Evolutionary conservation across 2,329 filamentous ascomycete species (phyloP).

Genomic region (Pseudogymnoascus verrucosus): DNA sequence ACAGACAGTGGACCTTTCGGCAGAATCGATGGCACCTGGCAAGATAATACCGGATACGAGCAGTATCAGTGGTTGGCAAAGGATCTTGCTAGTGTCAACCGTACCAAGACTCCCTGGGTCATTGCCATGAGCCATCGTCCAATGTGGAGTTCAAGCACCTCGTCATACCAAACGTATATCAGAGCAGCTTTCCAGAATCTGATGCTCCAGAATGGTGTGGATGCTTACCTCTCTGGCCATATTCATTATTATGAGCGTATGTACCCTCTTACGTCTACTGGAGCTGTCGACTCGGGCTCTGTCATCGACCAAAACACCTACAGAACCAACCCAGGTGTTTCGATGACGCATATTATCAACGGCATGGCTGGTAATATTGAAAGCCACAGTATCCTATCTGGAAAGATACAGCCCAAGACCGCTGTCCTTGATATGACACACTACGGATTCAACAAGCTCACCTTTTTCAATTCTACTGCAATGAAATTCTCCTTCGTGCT

Average conservation of each 20-base stretch:
- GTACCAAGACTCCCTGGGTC: slow-evolving; percentile 25
- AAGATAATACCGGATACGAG: slow-evolving; percentile 36
- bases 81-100: slow-evolving; percentile 23
- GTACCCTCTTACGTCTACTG: slow-evolving; percentile 31
- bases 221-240: slow-evolving; percentile 39
- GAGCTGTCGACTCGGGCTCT: slow-evolving; percentile 34
- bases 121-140: slow-evolving; percentile 38
- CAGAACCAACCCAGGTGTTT: slow-evolving; percentile 37
- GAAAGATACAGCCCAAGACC: slow-evolving; percentile 34
- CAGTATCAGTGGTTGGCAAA: slow-evolving; percentile 39
- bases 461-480: slow-evolving; percentile 32
- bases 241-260: slow-evolving; percentile 42
- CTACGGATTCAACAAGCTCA: slow-evolving; percentile 42
- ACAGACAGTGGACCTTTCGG: slow-evolving; percentile 45
- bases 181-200: slow-evolving; percentile 39
- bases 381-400: slow-evolving; percentile 35
- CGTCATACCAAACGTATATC: slow-evolving; percentile 36
- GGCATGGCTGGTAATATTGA: slow-evolving; percentile 47
- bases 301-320: slow-evolving; percentile 42
- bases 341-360: slow-evolving; percentile 43
- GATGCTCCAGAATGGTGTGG: slow-evolving; percentile 37
- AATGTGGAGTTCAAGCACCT: slow-evolving; percentile 39
- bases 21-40: slow-evolving; percentile 31
- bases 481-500: slow-evolving; percentile 39
- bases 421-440: slow-evolving; percentile 36